Base-by-base conservation (phyloP, 192 early-diverging fungal species). In the Piromyces finnis region DNA sequence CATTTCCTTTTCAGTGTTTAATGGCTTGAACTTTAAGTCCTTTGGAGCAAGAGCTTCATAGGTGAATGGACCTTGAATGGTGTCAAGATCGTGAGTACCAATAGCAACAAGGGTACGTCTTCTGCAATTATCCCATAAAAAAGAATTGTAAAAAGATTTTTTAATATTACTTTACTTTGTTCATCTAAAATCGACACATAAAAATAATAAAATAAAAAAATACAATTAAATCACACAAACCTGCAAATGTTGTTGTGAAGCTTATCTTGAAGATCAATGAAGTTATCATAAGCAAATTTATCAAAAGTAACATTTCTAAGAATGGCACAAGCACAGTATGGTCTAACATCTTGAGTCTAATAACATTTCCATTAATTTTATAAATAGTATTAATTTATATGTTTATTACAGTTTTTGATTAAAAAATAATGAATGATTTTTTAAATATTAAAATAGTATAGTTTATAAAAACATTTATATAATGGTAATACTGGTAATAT, bases 181-280 rank as follows among this genome's bases (percentile, higher is more conserved):
- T n/a, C n/a, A n/a, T n/a, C n/a, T n/a, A n/a, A n/a, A n/a, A n/a
- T n/a, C n/a, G n/a, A n/a, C n/a, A n/a, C n/a, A n/a, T n/a, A n/a
- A n/a, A n/a, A n/a, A n/a, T n/a, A n/a, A n/a, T n/a, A n/a, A n/a
- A n/a, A n/a, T n/a, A n/a, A n/a, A n/a, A 30, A 37, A 30, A 78
- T 29, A n/a, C 0, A 37, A n/a, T n/a, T n/a, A n/a, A n/a, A n/a
- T n/a, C n/a, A 22, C 51, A 51, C 36, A 29, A 82, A 92, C 92
- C 93, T 87, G 90, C 97, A 96, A 81, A 99, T 92, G 87, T 96
- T 99, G 84, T 92, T 92, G 88, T 99, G 97, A 78, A 99, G 91
- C 89, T 98, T 99, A 83, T 98, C 97, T 86, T 99, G 98, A 77
- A 98, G 87, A 80, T 98, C 96, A 82, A 99, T 99, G 87, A 99